These are phyloP conservation scores for Melastoma malabathricum DNA, from an alignment of 345 rosid species.

Conservation along the genomic window DNA sequence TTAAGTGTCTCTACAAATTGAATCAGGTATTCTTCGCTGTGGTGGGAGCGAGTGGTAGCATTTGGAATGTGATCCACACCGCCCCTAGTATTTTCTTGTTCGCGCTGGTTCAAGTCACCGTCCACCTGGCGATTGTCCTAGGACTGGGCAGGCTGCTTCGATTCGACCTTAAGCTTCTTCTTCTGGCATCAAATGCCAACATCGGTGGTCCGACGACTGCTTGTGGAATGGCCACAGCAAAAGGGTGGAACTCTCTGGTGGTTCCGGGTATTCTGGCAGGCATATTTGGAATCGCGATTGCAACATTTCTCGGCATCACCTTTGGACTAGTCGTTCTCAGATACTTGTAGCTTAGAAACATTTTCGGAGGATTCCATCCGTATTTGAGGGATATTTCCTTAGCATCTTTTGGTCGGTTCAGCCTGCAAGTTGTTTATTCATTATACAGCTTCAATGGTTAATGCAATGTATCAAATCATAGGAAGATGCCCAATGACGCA, in stretches of 20 bases:
- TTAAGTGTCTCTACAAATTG: too few relatives aligned
- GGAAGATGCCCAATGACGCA: too few relatives aligned
- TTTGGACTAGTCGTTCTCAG: constrained; percentile 51
- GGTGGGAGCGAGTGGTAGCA: constrained; percentile 75
- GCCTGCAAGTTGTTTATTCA: too few relatives aligned
- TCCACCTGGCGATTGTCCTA: constrained; percentile 63
- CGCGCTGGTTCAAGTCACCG: constrained; percentile 51
- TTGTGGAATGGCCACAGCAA: constrained; percentile 82
- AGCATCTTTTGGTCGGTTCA: too few relatives aligned
- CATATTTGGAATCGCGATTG: constrained; percentile 55
- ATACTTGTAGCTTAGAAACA: constrained; percentile 18
- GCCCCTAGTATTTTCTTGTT: constrained; percentile 86
- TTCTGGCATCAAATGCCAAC: constrained; percentile 85
- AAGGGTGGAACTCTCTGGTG: constrained; percentile 65
- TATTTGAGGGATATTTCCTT: too few relatives aligned
- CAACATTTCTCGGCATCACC: constrained; percentile 69
- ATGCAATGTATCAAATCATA: too few relatives aligned
- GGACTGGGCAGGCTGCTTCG: constrained; percentile 64
- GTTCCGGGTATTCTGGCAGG: constrained; percentile 68
- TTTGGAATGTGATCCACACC: constrained; percentile 66
- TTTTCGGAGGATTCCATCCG: too few relatives aligned
- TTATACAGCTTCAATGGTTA: too few relatives aligned
- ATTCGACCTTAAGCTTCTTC: constrained; percentile 56
- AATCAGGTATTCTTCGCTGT: constrained; percentile 87
- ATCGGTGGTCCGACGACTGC: constrained; percentile 93